Evolutionary conservation across 352 stramenopile species (phyloP), one percentile per base, ranked within the genome.

Genomic region (Thraustotheca clavata): DNA sequence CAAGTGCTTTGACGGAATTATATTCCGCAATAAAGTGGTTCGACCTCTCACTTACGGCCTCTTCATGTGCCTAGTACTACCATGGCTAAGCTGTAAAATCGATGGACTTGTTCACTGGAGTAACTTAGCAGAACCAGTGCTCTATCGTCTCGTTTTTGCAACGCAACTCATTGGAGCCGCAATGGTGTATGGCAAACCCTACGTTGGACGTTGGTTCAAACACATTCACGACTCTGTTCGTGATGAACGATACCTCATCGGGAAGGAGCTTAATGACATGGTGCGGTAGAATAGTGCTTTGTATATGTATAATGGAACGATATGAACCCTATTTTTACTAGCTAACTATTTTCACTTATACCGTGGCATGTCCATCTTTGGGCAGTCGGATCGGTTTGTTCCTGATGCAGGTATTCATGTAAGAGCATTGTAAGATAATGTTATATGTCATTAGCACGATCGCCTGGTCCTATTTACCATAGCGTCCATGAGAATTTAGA

Each of bases 231-330:
- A 94, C 67, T 88, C 82, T 66, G 90, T 94, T 49, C 83, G 83
- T 27, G 91, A 94, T 69, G 86, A 94, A 62, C 82, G 86, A 40
- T 94, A 93, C 72, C 67, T 94, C 36, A 89, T 94, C 61, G 86
- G 86, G 36, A 83, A 84, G 4, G 75, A 93, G 68, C 71, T 94
- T 8, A 82, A 92, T 62, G 86, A 94, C 67, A 94, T 91, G 83
- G 79, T 70, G 40, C 74, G 86, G 16, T 60, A 60, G 50, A 18
- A 22, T 52, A 46, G 55, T 62, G 55, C 18, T 47, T 47, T 52
- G 2, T 52, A 31, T 52, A 52, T 52, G 7, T 20, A 20, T 43
- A 43, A 20, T 43, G 16, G 38, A 20, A 18, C 38, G 16, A 43
- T 43, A 43, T 18, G 16, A 18, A 43, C 38, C 38, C 20, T 62